Evolutionary conservation across 768 basidiomycete genomes (phyloP).

Genomic region (Mycena galericulata): DNA sequence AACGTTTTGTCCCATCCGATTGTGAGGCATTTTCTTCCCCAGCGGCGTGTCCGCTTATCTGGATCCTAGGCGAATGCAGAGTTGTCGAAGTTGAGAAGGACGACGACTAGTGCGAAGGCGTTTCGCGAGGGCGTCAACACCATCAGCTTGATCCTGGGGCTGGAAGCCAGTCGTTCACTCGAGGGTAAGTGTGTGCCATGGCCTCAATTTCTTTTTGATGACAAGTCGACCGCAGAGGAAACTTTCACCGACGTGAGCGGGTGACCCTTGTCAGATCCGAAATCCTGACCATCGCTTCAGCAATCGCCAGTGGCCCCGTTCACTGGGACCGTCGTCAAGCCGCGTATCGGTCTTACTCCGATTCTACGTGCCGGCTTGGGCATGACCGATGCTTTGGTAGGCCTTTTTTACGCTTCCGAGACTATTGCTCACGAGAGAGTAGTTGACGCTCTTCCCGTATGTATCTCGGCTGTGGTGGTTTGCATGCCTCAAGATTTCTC

Average conservation of each 20-base stretch:
- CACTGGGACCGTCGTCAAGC: slow-evolving; percentile 80
- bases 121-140: slow-evolving; percentile 87
- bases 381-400: slow-evolving; percentile 87
- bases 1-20: slow-evolving; percentile 78
- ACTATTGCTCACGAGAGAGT: slow-evolving; percentile 7
- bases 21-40: not conserved
- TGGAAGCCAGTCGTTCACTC: slow-evolving; percentile 82
- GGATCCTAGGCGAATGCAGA: slow-evolving; percentile 65
- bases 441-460: slow-evolving; percentile 86
- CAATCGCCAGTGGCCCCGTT: slow-evolving; percentile 85
- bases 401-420: slow-evolving; percentile 26
- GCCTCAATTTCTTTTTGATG: not conserved
- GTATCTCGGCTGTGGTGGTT: slow-evolving; percentile 43
- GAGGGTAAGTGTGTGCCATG: slow-evolving; percentile 43
- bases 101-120: slow-evolving; percentile 73
- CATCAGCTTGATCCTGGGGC: slow-evolving; percentile 83
- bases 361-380: slow-evolving; percentile 94
- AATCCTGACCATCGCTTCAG: slow-evolving; percentile 49
- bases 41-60: not conserved
- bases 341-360: slow-evolving; percentile 87
- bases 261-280: slow-evolving; percentile 2
- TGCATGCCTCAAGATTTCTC: slow-evolving; percentile 12
- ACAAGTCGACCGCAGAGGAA: slow-evolving; percentile 47
- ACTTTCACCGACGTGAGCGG: slow-evolving; percentile 72
- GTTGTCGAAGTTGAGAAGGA: slow-evolving; percentile 75